These are phyloP conservation scores for Fusarium albidum DNA, from an alignment of 2,329 filamentous ascomycete species.

Conservation along the genomic window DNA sequence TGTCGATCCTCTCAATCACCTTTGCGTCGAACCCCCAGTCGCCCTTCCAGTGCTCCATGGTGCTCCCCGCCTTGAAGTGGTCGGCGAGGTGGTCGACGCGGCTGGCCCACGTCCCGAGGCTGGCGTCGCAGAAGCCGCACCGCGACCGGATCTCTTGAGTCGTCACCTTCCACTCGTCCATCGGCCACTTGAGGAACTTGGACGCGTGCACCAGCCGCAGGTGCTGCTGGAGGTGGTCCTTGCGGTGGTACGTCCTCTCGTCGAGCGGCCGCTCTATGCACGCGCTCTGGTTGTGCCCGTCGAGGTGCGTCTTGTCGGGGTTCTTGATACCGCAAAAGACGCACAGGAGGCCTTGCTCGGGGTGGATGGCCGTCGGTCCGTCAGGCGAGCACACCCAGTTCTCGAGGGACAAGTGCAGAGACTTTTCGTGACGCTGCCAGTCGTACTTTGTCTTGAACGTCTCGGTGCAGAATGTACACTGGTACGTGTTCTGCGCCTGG, in stretches of 20 bases:
- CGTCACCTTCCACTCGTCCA: constrained; percentile 48
- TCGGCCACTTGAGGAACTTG: constrained; percentile 45
- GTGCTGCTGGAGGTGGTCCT: constrained; percentile 54
- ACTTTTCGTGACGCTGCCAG: constrained; percentile 61
- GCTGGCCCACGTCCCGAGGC: constrained; percentile 48
- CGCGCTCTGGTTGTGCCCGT: constrained; percentile 48
- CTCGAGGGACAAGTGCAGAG: constrained; percentile 55
- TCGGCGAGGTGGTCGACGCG: constrained; percentile 50
- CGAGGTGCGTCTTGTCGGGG: constrained; percentile 46
- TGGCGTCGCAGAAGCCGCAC: constrained; percentile 52
- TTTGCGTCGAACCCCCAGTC: constrained; percentile 53
- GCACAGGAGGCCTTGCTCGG: constrained; percentile 42
- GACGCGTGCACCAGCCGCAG: constrained; percentile 49
- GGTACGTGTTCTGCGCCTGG: constrained; percentile 40
- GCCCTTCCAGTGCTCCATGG: constrained; percentile 54
- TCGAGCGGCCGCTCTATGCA: constrained; percentile 49
- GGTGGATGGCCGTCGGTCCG: constrained; percentile 46
- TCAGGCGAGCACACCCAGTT: constrained; percentile 54
- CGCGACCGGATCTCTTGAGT: constrained; percentile 48
- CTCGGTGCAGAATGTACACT: constrained; percentile 57
- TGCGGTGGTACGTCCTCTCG: constrained; percentile 55
- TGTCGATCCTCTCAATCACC: constrained; percentile 50
- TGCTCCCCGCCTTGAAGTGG: constrained; percentile 51
- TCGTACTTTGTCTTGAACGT: constrained; percentile 55
- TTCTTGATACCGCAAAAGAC: constrained; percentile 49